phyloP scores from a whole-genome alignment of 129 eudicot species.

The Solidago caesia region DNA sequence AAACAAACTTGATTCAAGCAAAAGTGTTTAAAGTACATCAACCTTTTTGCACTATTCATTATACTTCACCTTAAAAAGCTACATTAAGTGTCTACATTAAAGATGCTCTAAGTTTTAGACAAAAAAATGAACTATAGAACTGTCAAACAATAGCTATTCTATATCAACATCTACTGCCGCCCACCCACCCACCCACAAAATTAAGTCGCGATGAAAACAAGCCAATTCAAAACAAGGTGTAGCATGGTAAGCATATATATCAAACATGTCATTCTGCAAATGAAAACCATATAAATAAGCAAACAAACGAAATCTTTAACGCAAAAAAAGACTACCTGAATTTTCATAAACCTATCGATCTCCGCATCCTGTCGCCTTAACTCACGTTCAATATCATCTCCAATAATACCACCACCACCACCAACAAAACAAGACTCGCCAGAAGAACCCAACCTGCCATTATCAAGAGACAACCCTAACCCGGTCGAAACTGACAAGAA shows the following conservation, averaged over 20 bases:
- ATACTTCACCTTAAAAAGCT: no score
- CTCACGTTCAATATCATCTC: slow-evolving; percentile 70
- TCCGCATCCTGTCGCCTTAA: slow-evolving; percentile 72
- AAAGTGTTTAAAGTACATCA: no score
- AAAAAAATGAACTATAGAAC: neutral
- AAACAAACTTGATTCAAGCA: no score
- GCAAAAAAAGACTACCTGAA: slow-evolving; percentile 41
- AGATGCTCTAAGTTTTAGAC: neutral
- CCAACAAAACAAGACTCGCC: slow-evolving; percentile 66
- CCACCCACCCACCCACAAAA: neutral
- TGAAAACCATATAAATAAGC: no score
- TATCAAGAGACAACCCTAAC: slow-evolving; percentile 67
- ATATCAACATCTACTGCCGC: neutral
- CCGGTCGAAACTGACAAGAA: slow-evolving; percentile 80
- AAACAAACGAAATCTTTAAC: no score
- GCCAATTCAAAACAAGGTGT: neutral
- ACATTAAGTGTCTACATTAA: no score
- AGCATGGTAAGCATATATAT: no score
- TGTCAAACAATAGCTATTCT: neutral
- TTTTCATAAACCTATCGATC: slow-evolving; percentile 64
- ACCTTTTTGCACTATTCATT: no score
- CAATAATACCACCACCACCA: slow-evolving; percentile 41
- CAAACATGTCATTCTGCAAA: neutral
- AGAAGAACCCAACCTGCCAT: slow-evolving; percentile 66
- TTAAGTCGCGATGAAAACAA: neutral